Base-by-base conservation (phyloP, 441 rosid species). In the Melianthus villosus region DNA sequence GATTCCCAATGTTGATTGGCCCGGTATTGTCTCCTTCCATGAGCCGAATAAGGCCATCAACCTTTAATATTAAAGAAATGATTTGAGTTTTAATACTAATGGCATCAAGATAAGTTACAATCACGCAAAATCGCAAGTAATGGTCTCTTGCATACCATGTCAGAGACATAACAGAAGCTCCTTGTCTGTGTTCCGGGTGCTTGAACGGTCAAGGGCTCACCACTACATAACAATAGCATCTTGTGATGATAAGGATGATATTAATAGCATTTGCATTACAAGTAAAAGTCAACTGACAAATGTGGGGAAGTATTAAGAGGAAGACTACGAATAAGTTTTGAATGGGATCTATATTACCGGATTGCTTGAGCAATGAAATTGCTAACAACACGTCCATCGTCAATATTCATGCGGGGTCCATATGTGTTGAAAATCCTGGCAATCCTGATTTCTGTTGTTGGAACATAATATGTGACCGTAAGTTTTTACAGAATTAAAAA, bases 371-470 rank as follows among this genome's bases (percentile, higher is more conserved):
- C 93, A 28, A 89, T 89, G 72, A 89, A 83, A 58, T 89, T 89
- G 69, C 97, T 89, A 53, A 89, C 97, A 14, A 89, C 97, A 53
- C 97, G 97, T 7, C 97, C 97, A 68, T 89, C 97, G 34, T 89
- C 96, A 16, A 81, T 89, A 47, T 89, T 89, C 97, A 89, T 89
- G 34, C 97, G 92, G 9, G 97, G 95, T 36, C 96, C 96, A 34
- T 85, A 91, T 8, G 99, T 91, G 64, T 91, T 91, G 57, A 91
- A 91, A 49, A 91, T 91, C 54, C 99, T 77, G 22, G 99, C 99
- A 44, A 91, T 73, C 19, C 96, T 66, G 7, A 85, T 91, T 45
- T 91, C 98, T 91, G 50, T 17, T 40, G n/a, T 25, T 3, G 3
- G 7, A 25, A 3, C 29, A 7, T 17, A 9, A 18, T 9, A 36